Base-by-base conservation (phyloP, 176 grass and related monocot genomes). In the Secale cereale region DNA sequence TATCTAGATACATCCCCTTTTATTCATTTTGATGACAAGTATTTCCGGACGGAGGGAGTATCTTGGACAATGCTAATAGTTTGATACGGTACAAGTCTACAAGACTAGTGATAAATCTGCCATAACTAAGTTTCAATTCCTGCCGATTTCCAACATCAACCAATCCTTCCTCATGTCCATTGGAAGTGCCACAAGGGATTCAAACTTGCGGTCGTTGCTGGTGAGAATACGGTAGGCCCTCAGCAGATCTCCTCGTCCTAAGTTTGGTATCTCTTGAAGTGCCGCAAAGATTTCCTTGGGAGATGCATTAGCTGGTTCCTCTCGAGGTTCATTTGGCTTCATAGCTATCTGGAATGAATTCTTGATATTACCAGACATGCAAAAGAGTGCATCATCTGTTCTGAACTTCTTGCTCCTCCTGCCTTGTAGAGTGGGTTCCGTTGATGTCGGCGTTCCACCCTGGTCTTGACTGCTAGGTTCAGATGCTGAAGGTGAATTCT, bases 311-410 rank as follows among this genome's bases (percentile, higher is more conserved):
- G 37, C 74, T 68, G 69, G 60, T 36, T 87, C 59, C 46, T 59
- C 78, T 27, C 20, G 61, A 82, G 33, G 26, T 20, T 68, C 79
- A 82, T 87, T 81, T 76, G 59, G 74, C 4, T 66, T 56, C 31
- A 54, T 30, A 30, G 78, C 76, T 87, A 87, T 87, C n/a, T 81
- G 41, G 16, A 87, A 87, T n/a, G 78, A 87, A 76, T 81, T 76
- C 19, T 76, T 82, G 17, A 82, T 82, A 33, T 67, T 36, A 63
- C 70, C 45, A 20, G 70, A 87, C 78, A 82, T 87, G 70, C 19
- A 87, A 87, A 87, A 87, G 70, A 87, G 60, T 57, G 78, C 70
- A 76, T 67, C 70, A 8, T 81, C 65, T 67, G 78, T 81, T 76
- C 32, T 76, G 19, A 81, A 43, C 19, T 60, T 76, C 70, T 81